These are phyloP conservation scores for Phaffomyces thermotolerans DNA, from an alignment of 805 yeast species.

Conservation along the genomic window DNA sequence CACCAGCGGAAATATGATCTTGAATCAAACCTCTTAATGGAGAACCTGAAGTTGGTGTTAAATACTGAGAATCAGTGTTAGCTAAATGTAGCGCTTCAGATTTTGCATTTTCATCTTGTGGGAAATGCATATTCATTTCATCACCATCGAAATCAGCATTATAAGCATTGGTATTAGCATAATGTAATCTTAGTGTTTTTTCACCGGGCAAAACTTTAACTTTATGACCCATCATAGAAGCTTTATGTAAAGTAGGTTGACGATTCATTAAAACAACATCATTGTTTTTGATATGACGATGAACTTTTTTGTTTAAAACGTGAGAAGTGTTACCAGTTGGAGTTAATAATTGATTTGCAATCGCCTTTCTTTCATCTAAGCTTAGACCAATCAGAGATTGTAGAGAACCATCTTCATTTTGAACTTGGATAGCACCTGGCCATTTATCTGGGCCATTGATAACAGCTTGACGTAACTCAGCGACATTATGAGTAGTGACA, in stretches of 20 bases:
- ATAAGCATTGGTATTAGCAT: slow-evolving; percentile 98
- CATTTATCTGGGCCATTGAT: slow-evolving; percentile 95
- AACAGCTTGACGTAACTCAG: slow-evolving; percentile 88
- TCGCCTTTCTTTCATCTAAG: slow-evolving; percentile 85
- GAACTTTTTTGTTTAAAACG: slow-evolving; percentile 84
- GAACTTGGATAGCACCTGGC: slow-evolving; percentile 98
- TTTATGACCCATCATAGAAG: slow-evolving; percentile 99
- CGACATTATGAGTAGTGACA: slow-evolving; percentile 84
- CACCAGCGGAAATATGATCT: slow-evolving; percentile 98
- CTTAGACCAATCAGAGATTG: slow-evolving; percentile 84
- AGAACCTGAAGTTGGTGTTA: slow-evolving; percentile 97
- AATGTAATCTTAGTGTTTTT: slow-evolving; percentile 91
- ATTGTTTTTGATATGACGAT: slow-evolving; percentile 87
- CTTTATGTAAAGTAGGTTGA: slow-evolving; percentile 98
- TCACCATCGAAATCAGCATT: slow-evolving; percentile 99
- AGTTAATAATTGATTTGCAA: slow-evolving; percentile 90
- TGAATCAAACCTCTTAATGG: slow-evolving; percentile 98
- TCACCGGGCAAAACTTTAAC: slow-evolving; percentile 97
- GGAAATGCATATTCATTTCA: slow-evolving; percentile 99
- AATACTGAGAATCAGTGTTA: slow-evolving; percentile 93
- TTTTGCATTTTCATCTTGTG: slow-evolving; percentile 94
- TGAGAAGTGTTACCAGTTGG: slow-evolving; percentile 55
- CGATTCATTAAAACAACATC: slow-evolving; percentile 98
- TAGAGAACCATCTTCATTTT: slow-evolving; percentile 88
- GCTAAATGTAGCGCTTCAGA: slow-evolving; percentile 95